Evolutionary conservation across 495 filamentous ascomycete genomes (phyloP).

Genomic region (Penicillium antarcticum): DNA sequence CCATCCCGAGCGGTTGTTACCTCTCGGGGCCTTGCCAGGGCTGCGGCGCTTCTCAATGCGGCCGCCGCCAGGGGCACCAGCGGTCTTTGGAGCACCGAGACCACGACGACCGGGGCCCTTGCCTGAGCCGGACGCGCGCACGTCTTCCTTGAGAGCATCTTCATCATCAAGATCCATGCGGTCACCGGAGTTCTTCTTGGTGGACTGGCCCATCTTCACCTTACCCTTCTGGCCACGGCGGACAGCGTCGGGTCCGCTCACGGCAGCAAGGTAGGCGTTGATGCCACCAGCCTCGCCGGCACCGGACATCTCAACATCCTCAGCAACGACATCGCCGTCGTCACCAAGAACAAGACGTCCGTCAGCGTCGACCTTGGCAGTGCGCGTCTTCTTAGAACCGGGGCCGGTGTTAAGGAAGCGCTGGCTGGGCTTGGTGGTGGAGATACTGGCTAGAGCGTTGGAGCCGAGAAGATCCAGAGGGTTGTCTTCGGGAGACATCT

Average conservation of each 20-base stretch:
- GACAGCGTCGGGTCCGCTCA: conserved; percentile 78
- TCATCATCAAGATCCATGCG: conserved; percentile 71
- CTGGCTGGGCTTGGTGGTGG: conserved; percentile 75
- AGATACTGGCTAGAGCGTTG: conserved; percentile 87
- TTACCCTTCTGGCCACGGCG: conserved; percentile 78
- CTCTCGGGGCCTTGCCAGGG: conserved; percentile 13
- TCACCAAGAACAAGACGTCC: conserved; percentile 83
- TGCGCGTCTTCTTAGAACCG: conserved; percentile 43
- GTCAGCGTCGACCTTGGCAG: conserved; percentile 71
- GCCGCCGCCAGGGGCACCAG: conserved; percentile 36
- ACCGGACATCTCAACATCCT: conserved; percentile 61
- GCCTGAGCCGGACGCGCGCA: conserved; percentile 15
- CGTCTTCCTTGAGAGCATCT: conserved; percentile 25
- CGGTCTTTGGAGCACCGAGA: conserved; percentile 44
- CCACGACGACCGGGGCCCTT: conserved; percentile 35
- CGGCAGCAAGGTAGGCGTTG: conserved; percentile 87
- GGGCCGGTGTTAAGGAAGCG: conserved; percentile 43
- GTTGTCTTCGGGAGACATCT: conserved; percentile 76
- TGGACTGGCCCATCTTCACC: conserved; percentile 75
- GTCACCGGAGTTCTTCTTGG: conserved; percentile 52
- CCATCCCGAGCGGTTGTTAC: conserved; percentile 5
- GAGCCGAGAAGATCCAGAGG: conserved; percentile 90
- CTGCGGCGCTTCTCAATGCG: conserved; percentile 37
- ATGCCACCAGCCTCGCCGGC: conserved; percentile 56
- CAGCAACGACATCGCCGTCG: conserved; percentile 36